phyloP scores from a whole-genome alignment of 495 filamentous ascomycete species.

The Aspergillus sclerotiicarbonarius region DNA sequence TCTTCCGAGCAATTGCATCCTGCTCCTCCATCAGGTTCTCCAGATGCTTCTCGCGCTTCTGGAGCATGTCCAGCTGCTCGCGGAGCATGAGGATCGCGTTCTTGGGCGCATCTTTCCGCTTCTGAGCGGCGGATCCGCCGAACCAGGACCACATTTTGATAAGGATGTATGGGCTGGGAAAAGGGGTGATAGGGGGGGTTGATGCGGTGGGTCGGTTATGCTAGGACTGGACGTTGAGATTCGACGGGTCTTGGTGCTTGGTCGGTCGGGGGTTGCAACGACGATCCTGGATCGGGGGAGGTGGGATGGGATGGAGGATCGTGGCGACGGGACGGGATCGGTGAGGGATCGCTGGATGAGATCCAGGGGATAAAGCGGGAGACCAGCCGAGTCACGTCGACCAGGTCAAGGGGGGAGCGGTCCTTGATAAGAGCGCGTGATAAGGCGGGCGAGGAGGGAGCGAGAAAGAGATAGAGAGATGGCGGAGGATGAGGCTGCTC shows the following conservation, averaged over 20 bases:
- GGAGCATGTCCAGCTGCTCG: conserved; percentile 91
- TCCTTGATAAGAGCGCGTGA: conserved; percentile 5
- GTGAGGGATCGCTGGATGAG: not conserved
- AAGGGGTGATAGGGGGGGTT: not conserved
- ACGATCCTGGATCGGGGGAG: not conserved
- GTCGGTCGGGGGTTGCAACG: not conserved
- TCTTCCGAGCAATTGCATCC: conserved; percentile 86
- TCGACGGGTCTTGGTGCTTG: not conserved
- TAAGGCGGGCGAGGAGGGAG: conserved; percentile 14
- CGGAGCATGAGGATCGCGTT: conserved; percentile 91
- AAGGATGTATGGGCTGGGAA: conserved; percentile 4
- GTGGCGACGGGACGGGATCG: not conserved
- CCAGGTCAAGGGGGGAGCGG: not conserved
- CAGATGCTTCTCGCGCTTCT: conserved; percentile 91
- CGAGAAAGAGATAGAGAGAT: conserved; percentile 18
- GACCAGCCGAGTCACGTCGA: not conserved
- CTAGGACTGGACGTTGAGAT: no score
- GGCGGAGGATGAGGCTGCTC: conserved; percentile 2
- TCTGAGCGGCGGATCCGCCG: conserved; percentile 73
- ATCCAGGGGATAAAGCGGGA: not conserved
- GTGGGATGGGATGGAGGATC: not conserved
- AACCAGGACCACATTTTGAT: conserved; percentile 78
- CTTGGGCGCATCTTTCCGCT: conserved; percentile 91
- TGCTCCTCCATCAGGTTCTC: conserved; percentile 92
- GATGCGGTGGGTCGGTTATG: not conserved